Base-by-base conservation (phyloP, 1,284 basidiomycete genomes). In the Rhodofomes roseus region DNA sequence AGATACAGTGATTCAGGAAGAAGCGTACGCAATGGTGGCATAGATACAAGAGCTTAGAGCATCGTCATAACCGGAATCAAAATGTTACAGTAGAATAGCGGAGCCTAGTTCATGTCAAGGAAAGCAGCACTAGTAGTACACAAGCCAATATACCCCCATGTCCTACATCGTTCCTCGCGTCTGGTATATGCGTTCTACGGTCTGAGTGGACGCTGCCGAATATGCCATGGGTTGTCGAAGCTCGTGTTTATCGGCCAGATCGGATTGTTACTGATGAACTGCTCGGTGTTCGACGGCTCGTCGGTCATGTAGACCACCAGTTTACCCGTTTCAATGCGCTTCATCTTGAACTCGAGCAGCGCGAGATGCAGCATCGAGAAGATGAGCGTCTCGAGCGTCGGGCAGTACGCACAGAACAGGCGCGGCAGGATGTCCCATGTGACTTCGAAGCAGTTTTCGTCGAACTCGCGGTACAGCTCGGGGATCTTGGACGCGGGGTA, bases 321-420 rank as follows among this genome's bases (percentile, higher is more conserved):
- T 1, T n/a, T n/a, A 23, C 46, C 25, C 8, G 20, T 23, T 25
- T 22, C 9, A 14, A 25, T 6, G 12, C 23, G 23, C 12, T 6
- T 14, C 22, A 50, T 29, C 25, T 23, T 50, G 46, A 50, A 50
- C 46, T 50, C 46, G 23, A 50, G 20, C 14, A 50, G 25, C 25
- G 25, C 46, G 5, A 50, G 2, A 18, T 50, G 23, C 46, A 27
- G 29, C 9, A 27, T 14, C 18, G 46, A 29, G 51, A 53, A 53
- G 23, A 37, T 23, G 52, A 53, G 31, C n/a, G 52, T 37, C 52
- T 31, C 22, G 31, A 53, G 52, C 52, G 31, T 53, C 52, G 31
- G 31, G 34, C 52, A 53, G 52, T 53, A 53, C 34, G 52, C 52
- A n/a, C 31, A 40, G 52, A 53, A 53, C 31, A 53, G 52, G n/a